A percentile compares a stretch with the other conserved stretches of the same genome.
phyloP scores from a whole-genome alignment of 2,329 filamentous ascomycete species.

The Clonostachys sp. region DNA sequence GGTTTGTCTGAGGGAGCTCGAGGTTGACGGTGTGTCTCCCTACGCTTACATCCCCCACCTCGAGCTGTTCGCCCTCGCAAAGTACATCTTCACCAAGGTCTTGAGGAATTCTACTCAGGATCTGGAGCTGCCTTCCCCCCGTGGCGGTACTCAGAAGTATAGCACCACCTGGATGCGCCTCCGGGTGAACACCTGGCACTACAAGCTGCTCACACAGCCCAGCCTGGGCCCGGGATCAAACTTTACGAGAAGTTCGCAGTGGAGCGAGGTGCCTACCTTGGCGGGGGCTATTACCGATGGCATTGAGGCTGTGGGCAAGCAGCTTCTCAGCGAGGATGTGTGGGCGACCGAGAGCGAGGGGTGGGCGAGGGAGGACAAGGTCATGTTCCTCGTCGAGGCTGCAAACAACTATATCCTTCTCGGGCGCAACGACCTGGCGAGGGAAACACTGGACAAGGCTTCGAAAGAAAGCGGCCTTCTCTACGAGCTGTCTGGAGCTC shows the following conservation, averaged over 20 bases:
- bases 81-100: constrained; percentile 34
- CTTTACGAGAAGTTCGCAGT: constrained; percentile 52
- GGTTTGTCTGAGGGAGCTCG: constrained; percentile 62
- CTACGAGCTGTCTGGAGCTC: constrained; percentile 77
- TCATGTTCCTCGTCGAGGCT: constrained; percentile 75
- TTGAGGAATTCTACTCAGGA: constrained; percentile 12
- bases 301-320: constrained; percentile 32
- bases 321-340: constrained; percentile 27
- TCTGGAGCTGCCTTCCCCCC: constrained; percentile 13
- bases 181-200: constrained; percentile 67
- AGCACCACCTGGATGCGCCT: constrained; percentile 59
- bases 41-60: constrained; percentile 82
- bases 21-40: constrained; percentile 78
- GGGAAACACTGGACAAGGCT: constrained; percentile 65
- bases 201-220: constrained; percentile 55
- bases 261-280: constrained; percentile 55
- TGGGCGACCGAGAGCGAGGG: constrained; percentile 23
- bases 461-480: constrained; percentile 63
- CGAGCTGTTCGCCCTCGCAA: constrained; percentile 76
- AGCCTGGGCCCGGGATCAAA: constrained; percentile 47
- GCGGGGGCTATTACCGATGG: constrained; percentile 41
- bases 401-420: constrained; percentile 81
- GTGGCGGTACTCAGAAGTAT: constrained; percentile 31
- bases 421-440: constrained; percentile 72
- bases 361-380: constrained; percentile 46